Percentiles rank a stretch among this genome's conserved stretches.
Conservation (phyloP, 495 filamentous ascomycete species). For the Opeltia flavorubescens region DNA sequence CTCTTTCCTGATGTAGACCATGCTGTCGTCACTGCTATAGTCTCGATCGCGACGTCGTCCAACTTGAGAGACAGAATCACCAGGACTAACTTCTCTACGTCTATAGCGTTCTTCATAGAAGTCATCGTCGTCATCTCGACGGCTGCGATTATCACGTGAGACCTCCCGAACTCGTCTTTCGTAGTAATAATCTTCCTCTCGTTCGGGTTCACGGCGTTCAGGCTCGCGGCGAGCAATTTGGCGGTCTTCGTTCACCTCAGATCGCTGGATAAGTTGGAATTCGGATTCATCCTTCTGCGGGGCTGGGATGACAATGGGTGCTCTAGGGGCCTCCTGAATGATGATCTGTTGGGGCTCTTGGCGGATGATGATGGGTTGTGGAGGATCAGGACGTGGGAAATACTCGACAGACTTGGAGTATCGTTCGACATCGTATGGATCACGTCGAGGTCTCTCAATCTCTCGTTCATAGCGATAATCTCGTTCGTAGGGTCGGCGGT, state of each 20-base stretch:
- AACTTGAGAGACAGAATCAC: slow-evolving; percentile 44
- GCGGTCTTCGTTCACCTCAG: slow-evolving; percentile 36
- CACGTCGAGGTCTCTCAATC: slow-evolving; percentile 23
- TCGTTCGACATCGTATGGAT: slow-evolving; percentile 39
- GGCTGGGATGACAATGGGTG: slow-evolving; percentile 46
- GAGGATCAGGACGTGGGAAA: slow-evolving; percentile 40
- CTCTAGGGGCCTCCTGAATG: slow-evolving; percentile 56
- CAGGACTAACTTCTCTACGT: slow-evolving; percentile 41
- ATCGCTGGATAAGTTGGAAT: slow-evolving; percentile 54
- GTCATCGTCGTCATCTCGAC: slow-evolving; percentile 56
- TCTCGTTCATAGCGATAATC: slow-evolving; percentile 35
- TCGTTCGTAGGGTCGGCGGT: slow-evolving; percentile 22
- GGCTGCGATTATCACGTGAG: slow-evolving; percentile 16
- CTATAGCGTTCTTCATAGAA: slow-evolving; percentile 39
- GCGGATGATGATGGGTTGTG: slow-evolving; percentile 53
- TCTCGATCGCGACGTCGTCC: slow-evolving; percentile 22
- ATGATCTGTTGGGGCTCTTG: slow-evolving; percentile 59
- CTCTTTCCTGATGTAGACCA: slow-evolving; percentile 43
- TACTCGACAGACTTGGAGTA: slow-evolving; percentile 57
- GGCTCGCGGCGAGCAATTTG: slow-evolving; percentile 27
- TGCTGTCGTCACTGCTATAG: slow-evolving; percentile 52
- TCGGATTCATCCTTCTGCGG: slow-evolving; percentile 41
- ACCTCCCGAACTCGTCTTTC: slow-evolving; percentile 24
- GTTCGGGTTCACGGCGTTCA: slow-evolving; percentile 20
- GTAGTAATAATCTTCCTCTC: slow-evolving; percentile 20